phyloP scores from a whole-genome alignment of 140 eudicot genomes.

The Bidens hawaiensis region DNA sequence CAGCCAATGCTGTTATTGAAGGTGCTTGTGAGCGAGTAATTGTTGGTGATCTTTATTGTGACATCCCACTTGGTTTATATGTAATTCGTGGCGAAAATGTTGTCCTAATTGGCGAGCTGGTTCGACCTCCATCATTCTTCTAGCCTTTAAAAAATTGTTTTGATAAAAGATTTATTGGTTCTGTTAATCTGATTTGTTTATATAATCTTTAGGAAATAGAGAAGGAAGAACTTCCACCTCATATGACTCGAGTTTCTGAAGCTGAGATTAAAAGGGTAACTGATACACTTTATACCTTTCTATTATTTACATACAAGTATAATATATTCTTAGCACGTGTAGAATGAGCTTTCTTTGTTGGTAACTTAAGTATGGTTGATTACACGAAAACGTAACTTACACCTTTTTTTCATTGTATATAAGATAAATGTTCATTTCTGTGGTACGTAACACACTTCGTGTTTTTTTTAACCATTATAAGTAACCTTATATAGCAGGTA shows the following conservation, averaged over 20 bases:
- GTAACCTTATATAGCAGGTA: too few relatives aligned
- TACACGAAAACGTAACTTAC: too few relatives aligned
- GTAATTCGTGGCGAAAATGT: constrained; percentile 47
- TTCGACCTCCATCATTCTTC: constrained; percentile 15
- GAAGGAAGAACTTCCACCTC: constrained; percentile 88
- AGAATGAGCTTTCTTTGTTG: too few relatives aligned
- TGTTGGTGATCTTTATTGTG: constrained; percentile 92
- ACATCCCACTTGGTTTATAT: constrained; percentile 83
- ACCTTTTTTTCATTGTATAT: too few relatives aligned
- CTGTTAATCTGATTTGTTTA: constrained; percentile 3
- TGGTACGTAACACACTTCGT: too few relatives aligned
- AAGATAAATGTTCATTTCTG: too few relatives aligned
- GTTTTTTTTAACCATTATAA: too few relatives aligned
- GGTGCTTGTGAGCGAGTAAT: constrained; percentile 95
- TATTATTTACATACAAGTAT: neutral
- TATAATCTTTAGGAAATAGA: constrained; percentile 60
- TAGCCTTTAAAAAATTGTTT: neutral
- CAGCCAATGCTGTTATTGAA: constrained; percentile 96
- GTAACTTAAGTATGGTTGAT: too few relatives aligned
- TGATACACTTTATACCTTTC: neutral
- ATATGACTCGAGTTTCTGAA: constrained; percentile 79
- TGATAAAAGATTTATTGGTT: neutral
- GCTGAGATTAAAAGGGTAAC: constrained; percentile 75
- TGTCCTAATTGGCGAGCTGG: constrained; percentile 83
- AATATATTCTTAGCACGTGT: too few relatives aligned